Percentiles rank a stretch among this genome's conserved stretches.
Conservation (phyloP, 768 basidiomycete species). For the Neoboletus subvelutipes region DNA sequence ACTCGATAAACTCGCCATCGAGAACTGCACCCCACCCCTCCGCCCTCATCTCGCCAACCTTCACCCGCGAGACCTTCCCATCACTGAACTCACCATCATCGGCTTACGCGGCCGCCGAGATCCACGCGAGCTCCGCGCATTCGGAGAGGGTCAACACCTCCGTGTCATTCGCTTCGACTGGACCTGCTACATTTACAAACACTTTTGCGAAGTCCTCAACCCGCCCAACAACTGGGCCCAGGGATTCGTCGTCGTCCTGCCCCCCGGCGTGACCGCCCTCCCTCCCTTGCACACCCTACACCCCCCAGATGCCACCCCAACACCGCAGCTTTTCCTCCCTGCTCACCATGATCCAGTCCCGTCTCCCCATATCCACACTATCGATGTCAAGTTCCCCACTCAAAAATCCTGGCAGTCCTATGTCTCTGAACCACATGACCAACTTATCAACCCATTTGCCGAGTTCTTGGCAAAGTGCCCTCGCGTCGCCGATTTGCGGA, state of each 20-base stretch:
- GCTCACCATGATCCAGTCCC: constrained; percentile 14
- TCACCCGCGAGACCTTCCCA: constrained; percentile 39
- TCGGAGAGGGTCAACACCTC: constrained; percentile 38
- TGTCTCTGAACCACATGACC: constrained; percentile 28
- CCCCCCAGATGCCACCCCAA: not conserved
- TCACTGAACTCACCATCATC: constrained; percentile 42
- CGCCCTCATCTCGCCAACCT: constrained; percentile 15
- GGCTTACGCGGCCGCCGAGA: constrained; percentile 34
- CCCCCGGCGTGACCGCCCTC: constrained; percentile 1
- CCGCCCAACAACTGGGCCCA: constrained; percentile 15
- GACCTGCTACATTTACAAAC: constrained; percentile 39
- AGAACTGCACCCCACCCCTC: constrained; percentile 37
- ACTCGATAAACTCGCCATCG: constrained; percentile 41
- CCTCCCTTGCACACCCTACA: constrained; percentile 15
- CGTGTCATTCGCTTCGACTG: constrained; percentile 45
- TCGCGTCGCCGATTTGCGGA: constrained; percentile 16
- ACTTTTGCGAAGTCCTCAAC: constrained; percentile 15
- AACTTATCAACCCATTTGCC: constrained; percentile 26
- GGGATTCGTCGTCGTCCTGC: constrained; percentile 10
- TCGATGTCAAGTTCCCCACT: constrained; percentile 32
- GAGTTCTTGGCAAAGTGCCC: constrained; percentile 28
- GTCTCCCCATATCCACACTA: constrained; percentile 27
- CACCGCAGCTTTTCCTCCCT: constrained; percentile 3
- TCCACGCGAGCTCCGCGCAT: constrained; percentile 27
- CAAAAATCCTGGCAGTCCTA: constrained; percentile 32